Evolutionary conservation across 805 yeast species (phyloP).

Genomic region (Kodamaea laetipori): DNA sequence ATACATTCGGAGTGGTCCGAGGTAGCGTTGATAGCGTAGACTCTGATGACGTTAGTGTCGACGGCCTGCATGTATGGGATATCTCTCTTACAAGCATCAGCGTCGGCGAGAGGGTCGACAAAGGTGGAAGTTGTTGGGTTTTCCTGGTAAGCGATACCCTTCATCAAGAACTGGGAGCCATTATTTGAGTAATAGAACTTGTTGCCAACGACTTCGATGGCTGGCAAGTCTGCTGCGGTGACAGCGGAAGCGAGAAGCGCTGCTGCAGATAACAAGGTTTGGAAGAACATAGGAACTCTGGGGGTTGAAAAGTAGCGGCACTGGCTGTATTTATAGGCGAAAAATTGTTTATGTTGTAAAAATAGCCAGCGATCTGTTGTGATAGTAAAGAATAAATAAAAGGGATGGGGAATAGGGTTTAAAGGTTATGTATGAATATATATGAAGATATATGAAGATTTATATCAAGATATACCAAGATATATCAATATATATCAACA

Average conservation of each 20-base stretch:
- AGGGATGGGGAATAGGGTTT: not conserved
- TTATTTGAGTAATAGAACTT: constrained; percentile 75
- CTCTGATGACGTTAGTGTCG: constrained; percentile 71
- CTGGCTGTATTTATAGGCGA: constrained; percentile 6
- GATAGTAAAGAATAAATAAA: not conserved
- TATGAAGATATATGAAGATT: too few relatives aligned
- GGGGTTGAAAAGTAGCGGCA: constrained; percentile 5
- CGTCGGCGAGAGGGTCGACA: constrained; percentile 72
- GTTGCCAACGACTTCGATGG: constrained; percentile 74
- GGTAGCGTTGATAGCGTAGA: constrained; percentile 68
- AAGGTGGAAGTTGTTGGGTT: constrained; percentile 56
- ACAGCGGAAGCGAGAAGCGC: constrained; percentile 15
- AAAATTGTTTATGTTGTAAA: constrained; percentile 1
- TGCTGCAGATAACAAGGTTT: constrained; percentile 16
- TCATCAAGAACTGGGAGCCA: constrained; percentile 76
- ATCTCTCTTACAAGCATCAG: constrained; percentile 65
- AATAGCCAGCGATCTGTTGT: not conserved
- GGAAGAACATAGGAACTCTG: constrained; percentile 9
- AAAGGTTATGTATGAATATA: too few relatives aligned
- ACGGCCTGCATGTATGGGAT: constrained; percentile 65
- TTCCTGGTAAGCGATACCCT: constrained; percentile 80
- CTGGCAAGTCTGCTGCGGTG: constrained; percentile 41
- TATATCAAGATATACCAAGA: too few relatives aligned
- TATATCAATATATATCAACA: too few relatives aligned
- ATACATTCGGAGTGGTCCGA: constrained; percentile 71